Conservation (phyloP, 2,329 filamentous ascomycete species). For the Aspergillus sp. region DNA sequence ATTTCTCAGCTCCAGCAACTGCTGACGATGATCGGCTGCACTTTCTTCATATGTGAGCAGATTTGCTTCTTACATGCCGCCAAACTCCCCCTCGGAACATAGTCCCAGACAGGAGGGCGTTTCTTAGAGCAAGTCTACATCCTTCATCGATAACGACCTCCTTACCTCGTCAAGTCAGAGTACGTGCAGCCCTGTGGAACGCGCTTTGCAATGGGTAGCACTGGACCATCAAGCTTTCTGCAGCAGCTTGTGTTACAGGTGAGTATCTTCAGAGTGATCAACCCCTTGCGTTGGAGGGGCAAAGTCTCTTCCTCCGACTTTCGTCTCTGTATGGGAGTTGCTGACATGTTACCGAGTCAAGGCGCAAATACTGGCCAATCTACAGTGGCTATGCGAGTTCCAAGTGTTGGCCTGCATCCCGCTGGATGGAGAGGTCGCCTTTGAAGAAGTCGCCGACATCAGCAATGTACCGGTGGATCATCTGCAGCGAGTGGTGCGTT, state of each 20-base stretch:
- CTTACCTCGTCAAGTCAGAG: too few relatives aligned
- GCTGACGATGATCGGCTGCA: too few relatives aligned
- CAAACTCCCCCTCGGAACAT: too few relatives aligned
- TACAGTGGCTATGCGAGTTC: constrained; percentile 5
- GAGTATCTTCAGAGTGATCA: not conserved
- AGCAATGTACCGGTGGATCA: not conserved
- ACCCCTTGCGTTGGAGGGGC: not conserved
- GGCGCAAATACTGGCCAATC: constrained; percentile 1
- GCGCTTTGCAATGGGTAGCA: not conserved
- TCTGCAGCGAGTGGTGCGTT: not conserved
- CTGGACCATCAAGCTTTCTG: not conserved
- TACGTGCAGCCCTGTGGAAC: too few relatives aligned
- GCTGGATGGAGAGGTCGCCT: not conserved
- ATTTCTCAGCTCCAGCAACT: not conserved
- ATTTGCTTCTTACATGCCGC: too few relatives aligned
- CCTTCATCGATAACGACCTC: too few relatives aligned
- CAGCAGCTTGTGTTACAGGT: constrained; percentile 1
- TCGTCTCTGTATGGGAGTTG: not conserved
- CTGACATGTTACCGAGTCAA: not conserved
- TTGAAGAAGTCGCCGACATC: constrained; percentile 3
- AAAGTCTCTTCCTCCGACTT: not conserved
- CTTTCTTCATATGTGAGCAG: too few relatives aligned
- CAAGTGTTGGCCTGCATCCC: constrained; percentile 6
- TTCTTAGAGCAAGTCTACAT: too few relatives aligned
- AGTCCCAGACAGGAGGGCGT: too few relatives aligned